Evolutionary conservation across 1,284 basidiomycete species (phyloP).

Genomic region (Porogramme epimiltina): DNA sequence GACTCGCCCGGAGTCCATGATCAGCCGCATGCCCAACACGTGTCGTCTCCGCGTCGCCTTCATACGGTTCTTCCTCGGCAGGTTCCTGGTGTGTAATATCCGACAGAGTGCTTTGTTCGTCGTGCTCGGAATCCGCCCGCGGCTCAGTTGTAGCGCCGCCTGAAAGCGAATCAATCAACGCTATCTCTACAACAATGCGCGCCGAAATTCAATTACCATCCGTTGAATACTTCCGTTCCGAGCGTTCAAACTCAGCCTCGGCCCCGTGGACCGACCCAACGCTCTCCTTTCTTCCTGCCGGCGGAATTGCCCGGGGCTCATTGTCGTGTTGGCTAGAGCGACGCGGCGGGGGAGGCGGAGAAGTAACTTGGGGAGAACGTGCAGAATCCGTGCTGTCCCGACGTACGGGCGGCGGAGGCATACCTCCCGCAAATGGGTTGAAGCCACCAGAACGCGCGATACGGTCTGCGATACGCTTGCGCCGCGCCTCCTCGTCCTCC

Average conservation of each 20-base stretch:
- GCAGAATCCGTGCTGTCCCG: slow-evolving; percentile 21
- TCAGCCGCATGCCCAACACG: slow-evolving; percentile 14
- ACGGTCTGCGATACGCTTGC: slow-evolving; percentile 60
- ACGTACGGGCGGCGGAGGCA: slow-evolving; percentile 27
- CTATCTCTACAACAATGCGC: slow-evolving; percentile 29
- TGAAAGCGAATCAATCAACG: slow-evolving; percentile 28
- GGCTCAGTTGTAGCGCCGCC: slow-evolving; percentile 4
- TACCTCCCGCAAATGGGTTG: slow-evolving; percentile 54
- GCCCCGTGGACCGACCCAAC: slow-evolving; percentile 23
- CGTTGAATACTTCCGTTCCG: slow-evolving; percentile 20
- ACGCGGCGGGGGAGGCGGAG: slow-evolving; percentile 8
- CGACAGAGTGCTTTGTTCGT: slow-evolving; percentile 5
- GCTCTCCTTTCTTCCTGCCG: slow-evolving; percentile 30
- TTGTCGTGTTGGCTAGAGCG: slow-evolving; percentile 4
- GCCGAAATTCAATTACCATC: slow-evolving; percentile 55
- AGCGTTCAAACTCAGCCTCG: slow-evolving; percentile 2
- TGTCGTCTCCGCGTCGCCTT: slow-evolving; percentile 16
- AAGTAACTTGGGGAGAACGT: slow-evolving; percentile 2
- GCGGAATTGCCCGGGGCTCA: slow-evolving; percentile 18
- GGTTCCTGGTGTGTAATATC: slow-evolving; percentile 4
- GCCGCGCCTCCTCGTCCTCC: slow-evolving; percentile 55
- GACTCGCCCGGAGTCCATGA: not conserved
- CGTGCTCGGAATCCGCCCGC: not conserved
- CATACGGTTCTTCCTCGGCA: slow-evolving; percentile 9
- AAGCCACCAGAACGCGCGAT: slow-evolving; percentile 67